Evolutionary conservation across 768 basidiomycete genomes (phyloP).

Genomic region (Lyophyllum shimeji): DNA sequence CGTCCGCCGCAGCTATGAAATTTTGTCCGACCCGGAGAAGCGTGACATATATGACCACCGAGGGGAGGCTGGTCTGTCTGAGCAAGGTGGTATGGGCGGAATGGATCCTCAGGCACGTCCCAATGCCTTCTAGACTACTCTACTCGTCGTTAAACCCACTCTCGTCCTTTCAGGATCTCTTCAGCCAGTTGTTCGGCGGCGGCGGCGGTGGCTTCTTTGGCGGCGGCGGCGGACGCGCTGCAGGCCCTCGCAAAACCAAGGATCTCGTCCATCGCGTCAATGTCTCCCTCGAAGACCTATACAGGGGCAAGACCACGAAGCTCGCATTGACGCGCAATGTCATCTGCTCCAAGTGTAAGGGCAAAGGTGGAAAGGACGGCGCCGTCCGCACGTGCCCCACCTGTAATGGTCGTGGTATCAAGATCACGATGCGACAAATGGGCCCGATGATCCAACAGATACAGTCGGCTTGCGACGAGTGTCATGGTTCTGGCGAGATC

Average conservation of each 20-base stretch:
- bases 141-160: background rate
- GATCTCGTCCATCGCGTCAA: slow-evolving; percentile 97
- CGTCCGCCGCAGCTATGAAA: slow-evolving; percentile 68
- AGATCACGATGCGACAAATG: slow-evolving; percentile 91
- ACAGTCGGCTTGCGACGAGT: slow-evolving; percentile 93
- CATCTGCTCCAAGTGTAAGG: slow-evolving; percentile 91
- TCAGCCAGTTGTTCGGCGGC: slow-evolving; percentile 93
- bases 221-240: slow-evolving; percentile 61
- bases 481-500: slow-evolving; percentile 90
- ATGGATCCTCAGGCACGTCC: slow-evolving; percentile 90
- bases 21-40: slow-evolving; percentile 86
- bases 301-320: slow-evolving; percentile 98
- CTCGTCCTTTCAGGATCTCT: slow-evolving; percentile 71
- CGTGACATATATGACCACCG: slow-evolving; percentile 82
- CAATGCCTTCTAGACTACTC: background rate
- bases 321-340: slow-evolving; percentile 94
- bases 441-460: slow-evolving; percentile 99
- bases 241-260: slow-evolving; percentile 90
- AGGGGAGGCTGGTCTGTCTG: slow-evolving; percentile 89
- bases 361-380: slow-evolving; percentile 97
- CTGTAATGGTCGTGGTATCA: slow-evolving; percentile 90
- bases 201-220: slow-evolving; percentile 78
- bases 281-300: slow-evolving; percentile 97
- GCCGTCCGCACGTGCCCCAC: slow-evolving; percentile 76
- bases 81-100: slow-evolving; percentile 87